Conservation (phyloP, 2,329 filamentous ascomycete species). For the Byssoonygena ceratinophila region DNA sequence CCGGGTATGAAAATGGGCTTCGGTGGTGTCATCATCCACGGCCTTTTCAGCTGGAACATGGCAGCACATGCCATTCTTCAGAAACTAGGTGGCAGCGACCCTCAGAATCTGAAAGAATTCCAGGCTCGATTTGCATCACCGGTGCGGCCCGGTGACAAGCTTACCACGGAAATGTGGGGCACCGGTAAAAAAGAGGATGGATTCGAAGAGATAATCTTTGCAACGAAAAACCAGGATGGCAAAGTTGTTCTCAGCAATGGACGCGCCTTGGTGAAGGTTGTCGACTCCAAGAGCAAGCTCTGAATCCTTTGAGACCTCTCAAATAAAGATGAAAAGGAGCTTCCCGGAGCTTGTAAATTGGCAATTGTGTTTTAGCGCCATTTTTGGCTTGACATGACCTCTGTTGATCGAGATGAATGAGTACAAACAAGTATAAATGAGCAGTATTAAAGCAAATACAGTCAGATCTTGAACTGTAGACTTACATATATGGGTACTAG, state of each 20-base stretch:
- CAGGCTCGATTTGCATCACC: constrained; percentile 79
- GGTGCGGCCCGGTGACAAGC: constrained; percentile 71
- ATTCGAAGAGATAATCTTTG: constrained; percentile 76
- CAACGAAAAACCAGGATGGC: constrained; percentile 64
- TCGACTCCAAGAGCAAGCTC: constrained; percentile 52
- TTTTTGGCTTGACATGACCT: too few species aligned
- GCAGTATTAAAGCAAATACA: too few species aligned
- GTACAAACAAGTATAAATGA: too few species aligned
- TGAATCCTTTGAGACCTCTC: constrained; percentile 40
- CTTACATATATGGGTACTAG: too few species aligned
- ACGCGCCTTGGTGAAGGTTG: constrained; percentile 62
- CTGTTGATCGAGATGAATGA: too few species aligned
- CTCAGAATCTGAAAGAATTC: constrained; percentile 75
- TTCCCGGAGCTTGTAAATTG: neutral
- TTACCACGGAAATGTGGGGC: constrained; percentile 71
- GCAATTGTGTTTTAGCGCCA: too few species aligned
- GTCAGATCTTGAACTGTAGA: too few species aligned
- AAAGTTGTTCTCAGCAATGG: constrained; percentile 85
- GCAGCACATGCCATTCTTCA: constrained; percentile 63
- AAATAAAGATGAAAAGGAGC: neutral
- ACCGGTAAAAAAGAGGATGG: constrained; percentile 52
- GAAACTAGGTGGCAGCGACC: constrained; percentile 63
- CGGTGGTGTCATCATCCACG: constrained; percentile 79
- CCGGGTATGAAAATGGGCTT: constrained; percentile 85
- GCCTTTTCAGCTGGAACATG: constrained; percentile 77